Conservation (phyloP, 768 basidiomycete species). For the Sporobolomyces roseus region DNA sequence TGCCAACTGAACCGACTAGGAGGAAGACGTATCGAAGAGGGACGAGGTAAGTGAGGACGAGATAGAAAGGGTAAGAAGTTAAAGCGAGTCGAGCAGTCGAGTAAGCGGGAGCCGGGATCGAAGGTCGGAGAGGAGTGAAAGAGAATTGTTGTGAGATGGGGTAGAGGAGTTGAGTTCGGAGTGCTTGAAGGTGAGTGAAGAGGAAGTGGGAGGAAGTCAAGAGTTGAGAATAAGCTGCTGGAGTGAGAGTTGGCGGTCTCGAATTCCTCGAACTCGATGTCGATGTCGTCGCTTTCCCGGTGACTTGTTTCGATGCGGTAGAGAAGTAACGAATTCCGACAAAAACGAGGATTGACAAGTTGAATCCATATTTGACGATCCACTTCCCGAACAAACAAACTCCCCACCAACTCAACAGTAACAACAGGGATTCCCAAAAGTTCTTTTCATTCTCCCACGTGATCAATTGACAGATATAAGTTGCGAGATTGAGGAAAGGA, state of each 20-base stretch:
- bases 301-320: slow-evolving; percentile 12
- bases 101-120: slow-evolving; percentile 30
- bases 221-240: slow-evolving; percentile 31
- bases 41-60: slow-evolving; percentile 38
- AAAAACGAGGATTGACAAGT: slow-evolving; percentile 31
- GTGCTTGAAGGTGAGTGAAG: slow-evolving; percentile 31
- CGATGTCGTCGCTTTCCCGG: not conserved
- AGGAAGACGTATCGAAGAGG: slow-evolving; percentile 42
- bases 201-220: slow-evolving; percentile 28
- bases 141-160: slow-evolving; percentile 36
- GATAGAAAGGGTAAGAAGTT: slow-evolving; percentile 45
- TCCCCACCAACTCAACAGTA: slow-evolving; percentile 45
- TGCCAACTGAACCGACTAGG: slow-evolving; percentile 31
- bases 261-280: no score
- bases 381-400: slow-evolving; percentile 43
- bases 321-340: slow-evolving; percentile 25
- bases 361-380: slow-evolving; percentile 41
- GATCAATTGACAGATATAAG: slow-evolving; percentile 39
- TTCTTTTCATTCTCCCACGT: slow-evolving; percentile 45
- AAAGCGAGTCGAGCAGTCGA: slow-evolving; percentile 42
- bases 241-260: slow-evolving; percentile 27
- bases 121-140: slow-evolving; percentile 27
- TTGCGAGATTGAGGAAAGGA: slow-evolving; percentile 36
- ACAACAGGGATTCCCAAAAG: slow-evolving; percentile 41
- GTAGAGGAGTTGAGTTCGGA: slow-evolving; percentile 31